Evolutionary conservation across 371 early-diverging fungal genomes (phyloP).

Genomic region (Rhizopus arrhizus): DNA sequence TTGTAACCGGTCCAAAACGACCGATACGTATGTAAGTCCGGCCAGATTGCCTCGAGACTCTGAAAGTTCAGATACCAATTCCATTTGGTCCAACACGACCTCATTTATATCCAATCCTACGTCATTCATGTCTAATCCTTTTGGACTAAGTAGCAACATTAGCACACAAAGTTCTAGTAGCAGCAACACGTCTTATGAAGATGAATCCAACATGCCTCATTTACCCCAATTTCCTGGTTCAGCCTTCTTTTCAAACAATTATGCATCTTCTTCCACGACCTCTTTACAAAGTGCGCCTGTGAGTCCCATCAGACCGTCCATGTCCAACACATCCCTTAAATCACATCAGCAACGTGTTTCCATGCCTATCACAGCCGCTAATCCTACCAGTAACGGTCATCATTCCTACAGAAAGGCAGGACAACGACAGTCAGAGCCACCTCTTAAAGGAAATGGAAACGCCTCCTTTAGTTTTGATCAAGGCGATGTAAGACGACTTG

Average conservation of each 20-base stretch:
- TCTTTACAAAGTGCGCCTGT: slow-evolving; percentile 32
- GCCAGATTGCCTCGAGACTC: slow-evolving; percentile 27
- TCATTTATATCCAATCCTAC: slow-evolving; percentile 7
- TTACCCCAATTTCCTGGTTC: slow-evolving; percentile 44
- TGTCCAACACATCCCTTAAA: slow-evolving; percentile 17
- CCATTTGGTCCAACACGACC: slow-evolving; percentile 37
- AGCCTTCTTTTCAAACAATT: slow-evolving; percentile 39
- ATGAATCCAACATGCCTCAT: slow-evolving; percentile 9
- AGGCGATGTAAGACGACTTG: slow-evolving; percentile 11
- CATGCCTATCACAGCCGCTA: slow-evolving; percentile 21
- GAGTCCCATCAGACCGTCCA: slow-evolving; percentile 23
- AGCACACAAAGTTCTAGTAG: slow-evolving; percentile 42
- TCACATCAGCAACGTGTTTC: slow-evolving; percentile 21
- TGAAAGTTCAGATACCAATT: slow-evolving; percentile 32
- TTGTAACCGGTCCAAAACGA: slow-evolving; percentile 49
- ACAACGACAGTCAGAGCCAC: slow-evolving; percentile 21
- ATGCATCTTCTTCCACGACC: slow-evolving; percentile 30
- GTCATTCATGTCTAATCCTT: slow-evolving; percentile 29
- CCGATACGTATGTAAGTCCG: slow-evolving; percentile 36
- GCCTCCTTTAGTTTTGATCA: not conserved
- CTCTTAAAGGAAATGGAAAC: not conserved
- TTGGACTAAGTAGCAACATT: slow-evolving; percentile 34
- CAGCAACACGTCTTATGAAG: slow-evolving; percentile 23
- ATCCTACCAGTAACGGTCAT: slow-evolving; percentile 14
- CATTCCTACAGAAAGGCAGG: slow-evolving; percentile 22